phyloP scores from a whole-genome alignment of 257 asterid species.

The Eucommia ulmoides region DNA sequence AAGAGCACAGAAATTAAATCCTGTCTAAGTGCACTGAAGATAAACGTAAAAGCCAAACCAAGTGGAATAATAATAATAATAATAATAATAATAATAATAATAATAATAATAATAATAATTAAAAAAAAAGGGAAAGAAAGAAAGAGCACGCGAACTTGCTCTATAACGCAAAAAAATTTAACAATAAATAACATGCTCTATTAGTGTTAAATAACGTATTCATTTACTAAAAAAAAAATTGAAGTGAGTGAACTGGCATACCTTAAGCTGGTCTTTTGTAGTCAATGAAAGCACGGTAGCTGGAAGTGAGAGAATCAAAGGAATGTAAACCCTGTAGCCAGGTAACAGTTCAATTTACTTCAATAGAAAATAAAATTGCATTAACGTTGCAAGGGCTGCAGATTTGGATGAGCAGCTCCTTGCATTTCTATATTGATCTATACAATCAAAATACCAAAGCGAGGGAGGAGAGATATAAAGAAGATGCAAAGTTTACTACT shows the following conservation, averaged over 20 bases:
- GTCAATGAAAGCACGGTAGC: slow-evolving; percentile 68
- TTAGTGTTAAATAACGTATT: not conserved
- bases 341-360: too few relatives aligned
- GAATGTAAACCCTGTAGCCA: slow-evolving; percentile 65
- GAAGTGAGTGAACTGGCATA: slow-evolving; percentile 19
- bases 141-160: not conserved
- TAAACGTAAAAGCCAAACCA: not conserved
- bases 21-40: not conserved
- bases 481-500: too few relatives aligned
- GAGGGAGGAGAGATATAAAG: too few relatives aligned
- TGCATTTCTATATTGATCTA: too few relatives aligned
- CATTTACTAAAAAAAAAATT: not conserved
- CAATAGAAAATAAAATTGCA: too few relatives aligned
- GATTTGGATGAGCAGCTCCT: too few relatives aligned
- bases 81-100: too few relatives aligned
- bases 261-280: slow-evolving; percentile 80
- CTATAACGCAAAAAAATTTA: not conserved
- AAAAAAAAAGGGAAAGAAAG: not conserved
- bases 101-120: too few relatives aligned
- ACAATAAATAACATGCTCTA: not conserved
- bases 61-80: not conserved
- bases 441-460: too few relatives aligned
- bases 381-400: too few relatives aligned
- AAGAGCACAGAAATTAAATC: slow-evolving; percentile 1
- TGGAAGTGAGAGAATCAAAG: slow-evolving; percentile 79